phyloP scores from a whole-genome alignment of 139 green algal genomes.

The Monoraphidium neglectum region DNA sequence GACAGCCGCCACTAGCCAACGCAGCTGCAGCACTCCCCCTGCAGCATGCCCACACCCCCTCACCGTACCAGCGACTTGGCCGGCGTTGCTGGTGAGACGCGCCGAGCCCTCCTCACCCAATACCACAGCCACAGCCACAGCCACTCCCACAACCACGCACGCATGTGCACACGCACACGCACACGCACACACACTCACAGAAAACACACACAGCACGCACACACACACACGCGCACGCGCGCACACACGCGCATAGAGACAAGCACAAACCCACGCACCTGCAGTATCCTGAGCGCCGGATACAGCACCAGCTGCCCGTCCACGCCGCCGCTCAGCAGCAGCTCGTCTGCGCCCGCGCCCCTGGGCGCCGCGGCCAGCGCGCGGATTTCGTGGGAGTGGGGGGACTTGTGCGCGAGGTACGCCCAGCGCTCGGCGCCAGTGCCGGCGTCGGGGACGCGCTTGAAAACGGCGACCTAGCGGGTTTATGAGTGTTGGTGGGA shows the following conservation, averaged over 20 bases:
- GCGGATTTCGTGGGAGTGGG: conserved; percentile 90
- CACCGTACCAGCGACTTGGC: too few relatives aligned
- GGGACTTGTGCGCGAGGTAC: conserved; percentile 73
- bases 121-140: background rate
- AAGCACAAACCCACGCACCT: conserved; percentile 35
- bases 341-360: conserved; percentile 11
- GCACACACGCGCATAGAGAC: conserved; percentile 4
- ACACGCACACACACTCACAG: conserved; percentile 19
- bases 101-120: too few relatives aligned
- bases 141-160: background rate
- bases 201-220: background rate
- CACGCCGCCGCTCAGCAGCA: conserved; percentile 81
- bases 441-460: conserved; percentile 33
- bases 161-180: conserved; percentile 33
- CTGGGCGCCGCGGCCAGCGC: conserved; percentile 59
- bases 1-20: too few relatives aligned
- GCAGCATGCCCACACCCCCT: too few relatives aligned
- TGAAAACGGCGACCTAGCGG: conserved; percentile 55
- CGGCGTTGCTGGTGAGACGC: too few relatives aligned
- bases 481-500: too few relatives aligned
- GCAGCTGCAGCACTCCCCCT: too few relatives aligned
- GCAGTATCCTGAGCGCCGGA: conserved; percentile 46
- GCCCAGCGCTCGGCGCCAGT: conserved; percentile 56
- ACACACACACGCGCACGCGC: background rate
- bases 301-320: conserved; percentile 78